Conservation (phyloP, 164 flowering plant genomes). For the Vitis rotundifolia region DNA sequence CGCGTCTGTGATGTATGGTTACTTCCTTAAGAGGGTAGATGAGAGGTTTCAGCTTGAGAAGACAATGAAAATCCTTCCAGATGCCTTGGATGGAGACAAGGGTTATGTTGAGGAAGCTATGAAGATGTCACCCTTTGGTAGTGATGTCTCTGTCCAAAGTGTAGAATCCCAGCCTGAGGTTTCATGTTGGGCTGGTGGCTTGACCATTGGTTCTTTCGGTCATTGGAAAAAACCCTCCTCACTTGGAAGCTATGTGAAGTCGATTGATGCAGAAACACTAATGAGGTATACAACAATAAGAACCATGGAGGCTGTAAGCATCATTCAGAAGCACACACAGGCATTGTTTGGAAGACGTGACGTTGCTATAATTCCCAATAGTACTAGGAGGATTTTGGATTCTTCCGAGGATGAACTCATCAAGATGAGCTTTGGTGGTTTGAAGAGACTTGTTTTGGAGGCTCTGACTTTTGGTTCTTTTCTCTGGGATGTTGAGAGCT, state of each 20-base stretch:
- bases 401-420: slow-evolving; percentile 74
- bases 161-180: slow-evolving; percentile 59
- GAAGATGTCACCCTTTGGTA: slow-evolving; percentile 26
- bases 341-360: slow-evolving; percentile 94
- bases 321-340: slow-evolving; percentile 93
- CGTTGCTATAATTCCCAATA: slow-evolving; percentile 44
- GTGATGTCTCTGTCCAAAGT: slow-evolving; percentile 12
- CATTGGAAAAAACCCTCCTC: slow-evolving; percentile 54
- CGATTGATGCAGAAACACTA: slow-evolving; percentile 88
- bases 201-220: slow-evolving; percentile 57
- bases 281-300: slow-evolving; percentile 84
- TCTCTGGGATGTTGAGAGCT: slow-evolving; percentile 96
- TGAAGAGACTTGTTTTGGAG: slow-evolving; percentile 86
- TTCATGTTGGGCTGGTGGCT: slow-evolving; percentile 50
- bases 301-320: slow-evolving; percentile 84
- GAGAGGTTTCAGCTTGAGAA: slow-evolving; percentile 97
- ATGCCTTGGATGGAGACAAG: slow-evolving; percentile 38
- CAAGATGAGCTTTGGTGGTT: slow-evolving; percentile 79
- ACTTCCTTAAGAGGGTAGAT: slow-evolving; percentile 89
- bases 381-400: slow-evolving; percentile 62
- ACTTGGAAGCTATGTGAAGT: slow-evolving; percentile 79
- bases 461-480: slow-evolving; percentile 98
- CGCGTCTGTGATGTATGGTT: slow-evolving; percentile 96
- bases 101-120: slow-evolving; percentile 29
- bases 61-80: slow-evolving; percentile 73